Base-by-base conservation (phyloP, 164 flowering plant species). In the Aristolochia californica region DNA sequence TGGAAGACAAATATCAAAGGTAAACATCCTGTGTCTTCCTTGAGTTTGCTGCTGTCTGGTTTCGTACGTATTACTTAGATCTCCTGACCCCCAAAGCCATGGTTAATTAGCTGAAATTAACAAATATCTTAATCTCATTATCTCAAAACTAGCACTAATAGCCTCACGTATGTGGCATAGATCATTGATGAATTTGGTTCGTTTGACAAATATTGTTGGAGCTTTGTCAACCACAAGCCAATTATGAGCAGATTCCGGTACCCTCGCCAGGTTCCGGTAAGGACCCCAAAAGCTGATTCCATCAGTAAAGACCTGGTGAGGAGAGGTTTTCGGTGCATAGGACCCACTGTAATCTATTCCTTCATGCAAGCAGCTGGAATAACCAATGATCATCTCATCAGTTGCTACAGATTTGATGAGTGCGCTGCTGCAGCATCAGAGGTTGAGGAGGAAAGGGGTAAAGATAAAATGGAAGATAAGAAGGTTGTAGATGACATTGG, bases 351-450 rank as follows among this genome's bases (percentile, higher is more conserved):
- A 27, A 62, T 70, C 17, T 74, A 74, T 45, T 67, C 77, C 13
- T 74, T 74, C 61, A 74, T 74, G 77, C 74, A 74, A 59, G 68
- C 59, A 15, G 67, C 74, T 13, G 77, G 74, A 57, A 58, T 74
- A 45, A 62, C 74, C 53, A 74, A 70, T 43, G 77, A 74, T 62
- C 77, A 74, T 62, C 74, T 70, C 45, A 58, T 62, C 22, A 43
- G 55, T 45, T 74, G 77, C 66, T 74, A 58, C 70, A 62, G 77
- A 62, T 70, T 67, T 53, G 45, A 60, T 12, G 72, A 74, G 53
- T 74, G 78, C 26, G 26, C 60, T 27, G 57, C 59, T 45, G 51
- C 44, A 10, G 28, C 34, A 47, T 40, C 20, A 28, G 71, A 25
- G 50, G 1, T 4, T 15, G 59, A 53, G 13, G 68, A 30, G 0